Conservation (phyloP, 345 rosid genomes). For the Sonneratia alba region DNA sequence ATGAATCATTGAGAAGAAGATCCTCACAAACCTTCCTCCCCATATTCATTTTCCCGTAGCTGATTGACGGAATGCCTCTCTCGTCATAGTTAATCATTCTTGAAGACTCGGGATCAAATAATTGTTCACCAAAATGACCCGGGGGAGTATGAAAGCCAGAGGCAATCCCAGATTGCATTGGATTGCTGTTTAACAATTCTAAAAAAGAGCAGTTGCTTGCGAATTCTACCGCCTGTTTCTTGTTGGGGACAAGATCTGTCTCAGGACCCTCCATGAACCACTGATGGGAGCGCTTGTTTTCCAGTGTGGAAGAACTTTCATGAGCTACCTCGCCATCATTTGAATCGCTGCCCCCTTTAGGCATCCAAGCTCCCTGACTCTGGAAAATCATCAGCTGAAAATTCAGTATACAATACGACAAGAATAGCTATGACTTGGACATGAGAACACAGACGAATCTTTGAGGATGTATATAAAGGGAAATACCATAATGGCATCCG, state of each 20-base stretch:
- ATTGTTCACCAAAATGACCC: conserved; percentile 49
- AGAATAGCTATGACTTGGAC: background rate
- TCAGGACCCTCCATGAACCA: conserved; percentile 73
- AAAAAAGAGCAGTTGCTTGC: conserved; percentile 26
- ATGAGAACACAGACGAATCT: background rate
- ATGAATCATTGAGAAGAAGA: conserved; percentile 33
- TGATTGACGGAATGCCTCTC: conserved; percentile 24
- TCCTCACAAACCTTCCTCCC: conserved; percentile 30
- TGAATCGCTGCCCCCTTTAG: conserved; percentile 37
- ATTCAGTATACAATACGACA: background rate
- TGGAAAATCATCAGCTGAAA: conserved; percentile 23
- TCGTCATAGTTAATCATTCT: conserved; percentile 49
- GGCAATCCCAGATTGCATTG: conserved; percentile 49
- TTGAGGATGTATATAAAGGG: background rate
- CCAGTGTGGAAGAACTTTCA: conserved; percentile 46
- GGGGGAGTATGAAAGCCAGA: conserved; percentile 51
- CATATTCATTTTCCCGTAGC: conserved; percentile 25
- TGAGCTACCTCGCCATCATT: conserved; percentile 46
- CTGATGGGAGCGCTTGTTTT: conserved; percentile 63
- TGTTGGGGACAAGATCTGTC: conserved; percentile 63
- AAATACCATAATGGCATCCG: background rate
- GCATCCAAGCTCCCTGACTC: conserved; percentile 64
- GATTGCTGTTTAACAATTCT: conserved; percentile 28
- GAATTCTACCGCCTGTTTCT: conserved; percentile 63
- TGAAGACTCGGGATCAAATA: conserved; percentile 42